Conservation (phyloP, 2,329 filamentous ascomycete species). For the Colletotrichum higginsianum region DNA sequence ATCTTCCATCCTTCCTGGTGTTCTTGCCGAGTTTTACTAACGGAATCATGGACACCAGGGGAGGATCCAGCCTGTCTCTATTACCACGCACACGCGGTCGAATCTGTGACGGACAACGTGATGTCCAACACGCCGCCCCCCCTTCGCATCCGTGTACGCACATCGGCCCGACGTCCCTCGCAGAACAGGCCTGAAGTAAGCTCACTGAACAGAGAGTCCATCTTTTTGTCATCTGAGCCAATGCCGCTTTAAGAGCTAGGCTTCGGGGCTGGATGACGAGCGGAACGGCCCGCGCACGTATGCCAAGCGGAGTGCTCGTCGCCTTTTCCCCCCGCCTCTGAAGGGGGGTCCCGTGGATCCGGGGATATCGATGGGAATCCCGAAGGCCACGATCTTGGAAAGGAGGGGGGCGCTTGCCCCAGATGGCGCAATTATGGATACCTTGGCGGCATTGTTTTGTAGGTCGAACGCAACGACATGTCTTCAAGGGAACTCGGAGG, state of each 20-base stretch:
- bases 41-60: too few species aligned
- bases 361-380: slow-evolving; percentile 27
- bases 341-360: slow-evolving; percentile 4
- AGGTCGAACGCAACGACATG: background rate
- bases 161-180: too few species aligned
- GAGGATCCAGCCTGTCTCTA: too few species aligned
- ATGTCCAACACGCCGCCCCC: too few species aligned
- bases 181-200: background rate
- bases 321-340: background rate
- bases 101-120: too few species aligned
- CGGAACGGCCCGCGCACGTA: slow-evolving; percentile 32
- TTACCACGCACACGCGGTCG: too few species aligned
- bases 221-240: background rate
- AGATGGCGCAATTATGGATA: slow-evolving; percentile 38
- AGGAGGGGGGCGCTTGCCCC: slow-evolving; percentile 7
- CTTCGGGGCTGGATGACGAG: background rate
- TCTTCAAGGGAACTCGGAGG: background rate
- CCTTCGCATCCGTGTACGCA: too few species aligned
- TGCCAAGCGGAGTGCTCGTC: background rate
- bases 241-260: background rate
- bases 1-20: too few species aligned
- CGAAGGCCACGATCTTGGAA: slow-evolving; percentile 23
- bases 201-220: background rate
- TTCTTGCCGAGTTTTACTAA: too few species aligned
- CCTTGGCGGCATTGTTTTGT: slow-evolving; percentile 15